Evolutionary conservation across 225 moss, liverwort and hornwort species (phyloP).

Genomic region (Marchantia paleacea): DNA sequence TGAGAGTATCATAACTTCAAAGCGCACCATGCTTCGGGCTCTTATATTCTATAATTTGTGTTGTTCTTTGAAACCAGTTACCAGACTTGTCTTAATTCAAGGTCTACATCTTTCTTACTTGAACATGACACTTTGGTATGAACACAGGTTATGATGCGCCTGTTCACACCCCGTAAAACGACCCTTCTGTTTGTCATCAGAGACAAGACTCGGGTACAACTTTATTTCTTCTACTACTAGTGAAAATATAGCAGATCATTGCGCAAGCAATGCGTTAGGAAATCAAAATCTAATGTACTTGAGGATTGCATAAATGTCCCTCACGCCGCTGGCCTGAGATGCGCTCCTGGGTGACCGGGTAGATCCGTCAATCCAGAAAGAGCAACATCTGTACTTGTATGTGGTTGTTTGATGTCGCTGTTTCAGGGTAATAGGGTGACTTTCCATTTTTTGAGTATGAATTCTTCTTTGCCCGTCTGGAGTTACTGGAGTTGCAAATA

Average conservation of each 20-base stretch:
- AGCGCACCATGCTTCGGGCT: not conserved
- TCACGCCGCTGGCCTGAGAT: conserved; percentile 14
- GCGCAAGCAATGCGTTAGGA: not conserved
- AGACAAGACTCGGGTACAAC: conserved; percentile 64
- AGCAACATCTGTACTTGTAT: not conserved
- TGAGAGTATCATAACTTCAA: not conserved
- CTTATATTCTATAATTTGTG: not conserved
- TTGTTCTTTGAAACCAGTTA: not conserved
- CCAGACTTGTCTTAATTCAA: too few species aligned
- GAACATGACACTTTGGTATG: too few species aligned
- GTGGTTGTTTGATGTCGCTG: not conserved
- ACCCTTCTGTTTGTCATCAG: conserved; percentile 92
- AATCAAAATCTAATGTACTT: not conserved
- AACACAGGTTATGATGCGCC: conserved; percentile 76
- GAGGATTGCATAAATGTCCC: not conserved
- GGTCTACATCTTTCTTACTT: too few species aligned
- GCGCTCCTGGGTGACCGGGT: not conserved
- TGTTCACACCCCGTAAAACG: conserved; percentile 87
- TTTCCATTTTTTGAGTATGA: not conserved
- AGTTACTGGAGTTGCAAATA: not conserved
- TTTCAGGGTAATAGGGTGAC: not conserved
- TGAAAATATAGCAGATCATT: too few species aligned
- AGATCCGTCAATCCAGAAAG: too few species aligned
- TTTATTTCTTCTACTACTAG: not conserved
- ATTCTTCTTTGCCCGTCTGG: not conserved